A percentile compares a stretch with the other conserved stretches of the same genome.
Evolutionary conservation across 345 rosid genomes (phyloP).

Genomic region (Citrus inodora): DNA sequence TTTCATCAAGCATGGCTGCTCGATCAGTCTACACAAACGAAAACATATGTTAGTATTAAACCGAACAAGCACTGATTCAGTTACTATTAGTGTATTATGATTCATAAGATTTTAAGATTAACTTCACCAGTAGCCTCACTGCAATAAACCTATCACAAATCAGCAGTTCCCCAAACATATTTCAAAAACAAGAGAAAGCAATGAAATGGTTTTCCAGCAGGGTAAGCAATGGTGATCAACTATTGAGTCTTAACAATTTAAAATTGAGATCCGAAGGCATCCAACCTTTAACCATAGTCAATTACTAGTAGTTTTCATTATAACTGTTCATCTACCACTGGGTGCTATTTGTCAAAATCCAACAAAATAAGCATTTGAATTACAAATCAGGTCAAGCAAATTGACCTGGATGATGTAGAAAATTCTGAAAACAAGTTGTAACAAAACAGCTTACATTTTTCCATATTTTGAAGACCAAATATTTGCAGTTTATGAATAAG

Average conservation of each 20-base stretch:
- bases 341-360: not conserved
- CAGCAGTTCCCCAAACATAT: not conserved
- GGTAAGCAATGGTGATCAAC: not conserved
- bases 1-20: conserved; percentile 98
- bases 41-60: not conserved
- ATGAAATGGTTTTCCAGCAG: not conserved
- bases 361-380: not conserved
- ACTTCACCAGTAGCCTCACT: not conserved
- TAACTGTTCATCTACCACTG: not conserved
- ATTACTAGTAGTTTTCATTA: not conserved
- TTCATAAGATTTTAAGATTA: not conserved
- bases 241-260: not conserved
- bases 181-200: not conserved
- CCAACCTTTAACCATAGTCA: not conserved
- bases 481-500: not conserved
- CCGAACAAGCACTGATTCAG: not conserved
- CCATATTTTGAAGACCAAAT: not conserved
- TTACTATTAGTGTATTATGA: not conserved
- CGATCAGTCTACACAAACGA: conserved; percentile 71
- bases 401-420: not conserved
- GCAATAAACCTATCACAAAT: not conserved
- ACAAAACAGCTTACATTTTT: not conserved
- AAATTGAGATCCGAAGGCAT: not conserved
- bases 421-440: not conserved
- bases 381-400: not conserved